Evolutionary conservation across 1,139 yeast species (phyloP).

Genomic region (Taphrina flavorubra): DNA sequence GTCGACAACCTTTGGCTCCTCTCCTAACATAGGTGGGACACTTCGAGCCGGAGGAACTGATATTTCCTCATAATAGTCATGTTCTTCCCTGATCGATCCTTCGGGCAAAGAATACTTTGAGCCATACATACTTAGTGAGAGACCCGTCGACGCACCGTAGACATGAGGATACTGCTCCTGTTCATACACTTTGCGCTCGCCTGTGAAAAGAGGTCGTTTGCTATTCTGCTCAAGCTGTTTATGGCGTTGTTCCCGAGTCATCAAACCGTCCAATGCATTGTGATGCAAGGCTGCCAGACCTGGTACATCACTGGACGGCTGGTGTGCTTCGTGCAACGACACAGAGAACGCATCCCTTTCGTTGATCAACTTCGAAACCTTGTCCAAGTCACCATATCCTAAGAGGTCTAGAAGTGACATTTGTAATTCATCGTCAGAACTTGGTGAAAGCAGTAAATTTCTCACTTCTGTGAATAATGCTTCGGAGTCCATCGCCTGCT

Average conservation of each 20-base stretch:
- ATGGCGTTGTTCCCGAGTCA: slow-evolving; percentile 16
- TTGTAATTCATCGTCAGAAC: slow-evolving; percentile 66
- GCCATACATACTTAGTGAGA: slow-evolving; percentile 76
- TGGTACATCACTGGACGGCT: slow-evolving; percentile 20
- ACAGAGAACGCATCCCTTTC: slow-evolving; percentile 52
- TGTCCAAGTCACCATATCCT: slow-evolving; percentile 84
- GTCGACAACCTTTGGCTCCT: slow-evolving; percentile 61
- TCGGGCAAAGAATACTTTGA: slow-evolving; percentile 77
- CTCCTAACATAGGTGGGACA: slow-evolving; percentile 58
- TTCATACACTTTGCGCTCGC: slow-evolving; percentile 58
- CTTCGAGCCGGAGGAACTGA: slow-evolving; percentile 75
- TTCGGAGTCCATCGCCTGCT: slow-evolving; percentile 21
- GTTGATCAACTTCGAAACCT: slow-evolving; percentile 70
- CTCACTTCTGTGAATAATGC: slow-evolving; percentile 16
- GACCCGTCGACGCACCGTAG: slow-evolving; percentile 69
- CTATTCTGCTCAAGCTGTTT: slow-evolving; percentile 65
- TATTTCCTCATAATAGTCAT: slow-evolving; percentile 74
- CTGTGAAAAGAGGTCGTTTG: slow-evolving; percentile 59
- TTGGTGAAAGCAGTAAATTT: slow-evolving; percentile 8
- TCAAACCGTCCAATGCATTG: slow-evolving; percentile 26
- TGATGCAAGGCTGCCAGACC: slow-evolving; percentile 7
- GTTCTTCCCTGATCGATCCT: slow-evolving; percentile 72
- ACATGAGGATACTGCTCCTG: slow-evolving; percentile 83
- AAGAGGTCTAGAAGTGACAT: slow-evolving; percentile 73
- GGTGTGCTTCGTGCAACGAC: slow-evolving; percentile 48